These are phyloP conservation scores for Gypsophila paniculata DNA, from an alignment of 179 eudicot species.

Conservation along the genomic window DNA sequence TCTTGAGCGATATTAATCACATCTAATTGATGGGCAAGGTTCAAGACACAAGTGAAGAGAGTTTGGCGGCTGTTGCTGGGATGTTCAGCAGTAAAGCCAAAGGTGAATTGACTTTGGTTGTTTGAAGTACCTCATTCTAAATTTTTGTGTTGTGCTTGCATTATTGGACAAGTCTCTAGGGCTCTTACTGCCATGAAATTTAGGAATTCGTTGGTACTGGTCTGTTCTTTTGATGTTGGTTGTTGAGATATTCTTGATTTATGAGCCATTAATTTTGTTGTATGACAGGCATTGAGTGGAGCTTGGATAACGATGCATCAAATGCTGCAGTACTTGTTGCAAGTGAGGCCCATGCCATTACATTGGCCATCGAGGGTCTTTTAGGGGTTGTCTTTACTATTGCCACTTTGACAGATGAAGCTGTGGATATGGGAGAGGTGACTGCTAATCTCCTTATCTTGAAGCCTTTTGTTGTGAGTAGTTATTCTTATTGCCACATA, in stretches of 20 bases:
- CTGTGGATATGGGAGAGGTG: slow-evolving; percentile 96
- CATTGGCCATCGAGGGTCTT: slow-evolving; percentile 94
- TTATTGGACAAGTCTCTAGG: not conserved
- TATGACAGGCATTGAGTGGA: slow-evolving; percentile 85
- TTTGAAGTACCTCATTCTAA: slow-evolving; percentile 6
- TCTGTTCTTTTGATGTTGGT: not conserved
- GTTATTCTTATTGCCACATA: not conserved
- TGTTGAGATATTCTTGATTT: not conserved
- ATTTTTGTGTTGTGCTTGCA: not conserved
- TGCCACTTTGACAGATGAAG: slow-evolving; percentile 98
- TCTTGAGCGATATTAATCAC: slow-evolving; percentile 23
- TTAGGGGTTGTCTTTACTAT: slow-evolving; percentile 95
- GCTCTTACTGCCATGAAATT: not conserved
- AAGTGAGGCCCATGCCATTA: slow-evolving; percentile 96
- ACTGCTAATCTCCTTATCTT: slow-evolving; percentile 14
- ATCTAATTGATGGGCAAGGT: slow-evolving; percentile 41
- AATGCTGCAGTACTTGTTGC: slow-evolving; percentile 96
- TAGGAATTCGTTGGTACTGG: not conserved
- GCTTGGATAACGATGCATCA: slow-evolving; percentile 95
- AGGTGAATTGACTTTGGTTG: slow-evolving; percentile 42
- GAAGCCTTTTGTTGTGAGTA: slow-evolving; percentile 3
- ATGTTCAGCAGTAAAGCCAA: slow-evolving; percentile 99
- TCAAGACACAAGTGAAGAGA: slow-evolving; percentile 93
- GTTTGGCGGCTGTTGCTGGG: slow-evolving; percentile 98
- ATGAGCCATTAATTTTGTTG: slow-evolving; percentile 15